These are phyloP conservation scores for Rutstroemia sp. DNA, from an alignment of 2,329 filamentous ascomycete genomes.

Conservation along the genomic window DNA sequence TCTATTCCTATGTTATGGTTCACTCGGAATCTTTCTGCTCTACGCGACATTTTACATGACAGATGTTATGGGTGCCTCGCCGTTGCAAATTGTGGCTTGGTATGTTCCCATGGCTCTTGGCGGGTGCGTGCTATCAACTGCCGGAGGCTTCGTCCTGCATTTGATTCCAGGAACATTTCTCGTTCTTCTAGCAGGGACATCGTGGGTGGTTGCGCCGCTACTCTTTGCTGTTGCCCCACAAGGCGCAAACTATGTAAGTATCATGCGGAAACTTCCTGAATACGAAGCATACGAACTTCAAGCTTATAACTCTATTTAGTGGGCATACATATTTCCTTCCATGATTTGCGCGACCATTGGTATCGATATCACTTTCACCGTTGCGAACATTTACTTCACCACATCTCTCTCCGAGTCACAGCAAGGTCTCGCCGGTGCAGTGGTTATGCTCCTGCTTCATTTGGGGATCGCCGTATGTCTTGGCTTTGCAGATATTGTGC, in stretches of 20 bases:
- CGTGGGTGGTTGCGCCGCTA: constrained; percentile 43
- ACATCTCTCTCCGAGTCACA: constrained; percentile 58
- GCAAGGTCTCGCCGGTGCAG: constrained; percentile 64
- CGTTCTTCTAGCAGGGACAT: constrained; percentile 43
- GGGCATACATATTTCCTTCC: constrained; percentile 66
- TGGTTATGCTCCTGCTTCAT: constrained; percentile 65
- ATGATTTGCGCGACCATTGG: constrained; percentile 65
- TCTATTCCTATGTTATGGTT: constrained; percentile 61
- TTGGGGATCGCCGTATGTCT: constrained; percentile 66
- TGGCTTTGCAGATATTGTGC: constrained; percentile 61
- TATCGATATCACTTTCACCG: constrained; percentile 68
- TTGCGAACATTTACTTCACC: constrained; percentile 71
- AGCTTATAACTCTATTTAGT: constrained; percentile 32
- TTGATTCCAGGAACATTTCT: constrained; percentile 45
- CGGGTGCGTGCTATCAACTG: constrained; percentile 57
- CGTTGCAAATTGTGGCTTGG: constrained; percentile 52
- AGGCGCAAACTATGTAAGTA: constrained; percentile 23
- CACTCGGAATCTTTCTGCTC: constrained; percentile 60
- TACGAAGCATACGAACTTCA: background rate
- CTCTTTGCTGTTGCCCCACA: constrained; percentile 46
- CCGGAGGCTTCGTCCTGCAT: constrained; percentile 50
- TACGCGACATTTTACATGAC: constrained; percentile 61
- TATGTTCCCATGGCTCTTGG: constrained; percentile 59
- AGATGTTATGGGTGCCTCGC: constrained; percentile 42
- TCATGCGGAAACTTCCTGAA: background rate